Base-by-base conservation (phyloP, 2,329 filamentous ascomycete genomes). In the Chaetomiaceae sp. region DNA sequence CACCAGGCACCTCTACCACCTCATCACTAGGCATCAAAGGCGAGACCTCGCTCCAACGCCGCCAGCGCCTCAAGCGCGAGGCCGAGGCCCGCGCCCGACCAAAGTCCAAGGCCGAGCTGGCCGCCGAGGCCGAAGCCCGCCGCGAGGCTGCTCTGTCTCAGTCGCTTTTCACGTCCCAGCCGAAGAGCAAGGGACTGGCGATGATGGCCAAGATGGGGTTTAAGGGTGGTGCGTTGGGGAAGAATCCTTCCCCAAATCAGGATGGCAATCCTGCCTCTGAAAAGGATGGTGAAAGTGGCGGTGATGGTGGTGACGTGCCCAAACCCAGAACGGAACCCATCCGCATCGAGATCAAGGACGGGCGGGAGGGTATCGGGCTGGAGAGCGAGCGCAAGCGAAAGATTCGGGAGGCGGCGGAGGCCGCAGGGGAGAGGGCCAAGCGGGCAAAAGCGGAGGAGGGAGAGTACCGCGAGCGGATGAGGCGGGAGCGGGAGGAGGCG, bases 141-240 rank as follows among this genome's bases (percentile, higher is more conserved):
- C 85, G 90, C 48, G 89, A 96, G 68, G 82, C 79, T 34, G 89
- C 88, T 0, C 80, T 96, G 23, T 79, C 84, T 4, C 88, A 74
- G n/a, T 88, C 87, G 5, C 76, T 94, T 45, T 75, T 96, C 6
- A 80, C 84, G 19, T 23, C 68, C 72, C 36, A 27, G 38, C 34
- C 45, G 38, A 80, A 79, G 63, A 95, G 85, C 73, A 97, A 96
- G 67, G 94, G 92, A 1, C 83, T 95, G 57, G 84, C 89, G 60
- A 96, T 99, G 90, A 96, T 99, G 91, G 87, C 89, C 20, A 92
- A 89, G 70, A 89, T 99, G 78, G 94, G 94, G 1, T 99, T 95
- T 73, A 86, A 82, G 19, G 91, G 91, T 22, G 83, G 82, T 33
- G 79, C 84, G 0, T 75, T 97, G 3, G 94, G 94, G 1, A 49